A percentile compares a stretch with the other conserved stretches of the same genome.
phyloP scores from a whole-genome alignment of 305 asterid genomes.

The Plantago rigida region DNA sequence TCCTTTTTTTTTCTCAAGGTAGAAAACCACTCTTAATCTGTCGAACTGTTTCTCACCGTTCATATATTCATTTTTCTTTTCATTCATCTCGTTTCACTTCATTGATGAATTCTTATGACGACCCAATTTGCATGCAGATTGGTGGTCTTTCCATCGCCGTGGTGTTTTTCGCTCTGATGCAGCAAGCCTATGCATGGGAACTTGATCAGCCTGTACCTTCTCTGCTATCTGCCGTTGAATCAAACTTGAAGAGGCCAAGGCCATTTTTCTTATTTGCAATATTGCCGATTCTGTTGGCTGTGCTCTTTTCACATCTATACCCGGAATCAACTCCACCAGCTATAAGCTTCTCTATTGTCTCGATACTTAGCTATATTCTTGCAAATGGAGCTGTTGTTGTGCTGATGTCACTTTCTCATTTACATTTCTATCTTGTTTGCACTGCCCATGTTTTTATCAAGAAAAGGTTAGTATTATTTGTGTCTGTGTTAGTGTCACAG shows the following conservation, averaged over 20 bases:
- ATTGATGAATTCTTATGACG: slow-evolving; percentile 22
- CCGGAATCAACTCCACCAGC: slow-evolving; percentile 50
- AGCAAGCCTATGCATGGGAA: slow-evolving; percentile 90
- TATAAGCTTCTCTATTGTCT: slow-evolving; percentile 48
- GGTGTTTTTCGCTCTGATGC: slow-evolving; percentile 79
- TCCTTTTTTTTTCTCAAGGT: slow-evolving; percentile 10
- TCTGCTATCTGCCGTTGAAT: slow-evolving; percentile 75
- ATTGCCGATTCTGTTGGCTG: slow-evolving; percentile 50
- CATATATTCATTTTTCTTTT: slow-evolving; percentile 17
- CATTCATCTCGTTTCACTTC: slow-evolving; percentile 4
- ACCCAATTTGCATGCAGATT: slow-evolving; percentile 54
- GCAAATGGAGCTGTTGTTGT: slow-evolving; percentile 67
- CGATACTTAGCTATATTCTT: slow-evolving; percentile 61
- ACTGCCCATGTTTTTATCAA: slow-evolving; percentile 51
- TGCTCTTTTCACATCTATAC: slow-evolving; percentile 48
- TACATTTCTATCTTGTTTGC: slow-evolving; percentile 54
- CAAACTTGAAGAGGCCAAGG: slow-evolving; percentile 63
- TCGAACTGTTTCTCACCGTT: slow-evolving; percentile 8
- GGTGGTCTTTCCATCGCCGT: slow-evolving; percentile 72
- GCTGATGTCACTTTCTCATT: slow-evolving; percentile 56
- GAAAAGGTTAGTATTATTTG: slow-evolving; percentile 55
- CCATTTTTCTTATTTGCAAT: slow-evolving; percentile 53
- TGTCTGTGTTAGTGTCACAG: slow-evolving; percentile 8
- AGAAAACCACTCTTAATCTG: slow-evolving; percentile 15
- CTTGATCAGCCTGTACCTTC: slow-evolving; percentile 77